Conservation (phyloP, 2,329 filamentous ascomycete species). For the Sclerotinia sclerotiorum region DNA sequence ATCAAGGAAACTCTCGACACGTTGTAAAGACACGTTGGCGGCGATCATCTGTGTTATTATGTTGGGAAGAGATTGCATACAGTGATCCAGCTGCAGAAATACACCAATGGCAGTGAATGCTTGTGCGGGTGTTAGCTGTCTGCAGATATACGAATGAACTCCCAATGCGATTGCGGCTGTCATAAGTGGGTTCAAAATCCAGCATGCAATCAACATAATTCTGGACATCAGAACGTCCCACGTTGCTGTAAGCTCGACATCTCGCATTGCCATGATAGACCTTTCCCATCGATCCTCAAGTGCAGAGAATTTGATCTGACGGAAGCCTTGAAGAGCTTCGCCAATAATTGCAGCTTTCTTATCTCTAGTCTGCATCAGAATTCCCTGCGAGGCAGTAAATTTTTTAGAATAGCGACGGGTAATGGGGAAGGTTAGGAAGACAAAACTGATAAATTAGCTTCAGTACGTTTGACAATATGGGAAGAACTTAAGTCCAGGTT, state of each 20-base stretch:
- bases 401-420: constrained; percentile 49
- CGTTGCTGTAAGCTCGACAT: constrained; percentile 63
- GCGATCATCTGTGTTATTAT: constrained; percentile 69
- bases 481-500: background rate
- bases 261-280: constrained; percentile 62
- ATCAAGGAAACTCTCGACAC: constrained; percentile 69
- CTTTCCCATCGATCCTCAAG: constrained; percentile 72
- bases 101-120: constrained; percentile 76
- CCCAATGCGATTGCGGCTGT: constrained; percentile 69
- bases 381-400: constrained; percentile 63
- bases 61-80: constrained; percentile 68
- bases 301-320: constrained; percentile 80
- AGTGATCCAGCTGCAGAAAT: constrained; percentile 68
- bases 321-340: constrained; percentile 73
- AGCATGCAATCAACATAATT: constrained; percentile 44
- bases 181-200: constrained; percentile 70
- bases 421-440: constrained; percentile 62
- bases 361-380: constrained; percentile 71
- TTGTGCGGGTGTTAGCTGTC: constrained; percentile 64
- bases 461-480: background rate
- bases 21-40: constrained; percentile 66
- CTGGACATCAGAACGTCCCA: constrained; percentile 47
- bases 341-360: constrained; percentile 71
- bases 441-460: constrained; percentile 59
- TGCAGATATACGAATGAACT: constrained; percentile 63